A percentile compares a stretch with the other conserved stretches of the same genome.
Conservation (phyloP, 116 monocot genomes). For the Posidonia oceanica region DNA sequence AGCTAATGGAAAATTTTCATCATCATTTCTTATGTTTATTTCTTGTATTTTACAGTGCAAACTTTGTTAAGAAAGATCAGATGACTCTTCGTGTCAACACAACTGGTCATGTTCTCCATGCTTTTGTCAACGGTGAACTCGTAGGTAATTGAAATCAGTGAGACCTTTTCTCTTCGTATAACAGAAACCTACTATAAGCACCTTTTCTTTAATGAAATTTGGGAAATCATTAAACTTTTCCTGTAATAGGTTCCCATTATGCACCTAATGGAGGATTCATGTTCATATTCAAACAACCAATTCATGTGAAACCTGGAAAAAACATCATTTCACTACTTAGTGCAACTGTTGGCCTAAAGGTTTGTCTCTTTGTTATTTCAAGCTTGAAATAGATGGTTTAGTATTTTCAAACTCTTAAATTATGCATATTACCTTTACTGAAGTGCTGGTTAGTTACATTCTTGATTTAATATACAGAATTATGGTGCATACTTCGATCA, state of each 20-base stretch:
- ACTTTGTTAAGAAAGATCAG: neutral
- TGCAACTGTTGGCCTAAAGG: slow-evolving; percentile 19
- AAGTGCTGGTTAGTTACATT: too few species aligned
- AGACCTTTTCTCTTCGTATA: too few species aligned
- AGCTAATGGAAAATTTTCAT: too few species aligned
- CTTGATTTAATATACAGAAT: slow-evolving; percentile 11
- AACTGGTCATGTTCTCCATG: slow-evolving; percentile 48
- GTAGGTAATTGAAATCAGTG: slow-evolving; percentile 19
- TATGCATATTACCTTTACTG: too few species aligned
- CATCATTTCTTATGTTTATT: too few species aligned
- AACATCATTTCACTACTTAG: slow-evolving; percentile 21
- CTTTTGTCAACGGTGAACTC: slow-evolving; percentile 52
- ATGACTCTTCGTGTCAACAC: slow-evolving; percentile 36
- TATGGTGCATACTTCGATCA: slow-evolving; percentile 24
- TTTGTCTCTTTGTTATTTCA: neutral
- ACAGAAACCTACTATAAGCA: neutral
- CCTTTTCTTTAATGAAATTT: neutral
- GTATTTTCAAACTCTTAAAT: too few species aligned
- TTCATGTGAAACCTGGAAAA: slow-evolving; percentile 8
- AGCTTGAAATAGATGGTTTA: too few species aligned
- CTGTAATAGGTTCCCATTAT: slow-evolving; percentile 24
- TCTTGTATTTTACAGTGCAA: neutral
- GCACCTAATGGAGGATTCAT: neutral
- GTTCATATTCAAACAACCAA: slow-evolving; percentile 2
- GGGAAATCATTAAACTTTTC: neutral